phyloP scores from a whole-genome alignment of 495 filamentous ascomycete species.

The Penicillium bovifimosum region DNA sequence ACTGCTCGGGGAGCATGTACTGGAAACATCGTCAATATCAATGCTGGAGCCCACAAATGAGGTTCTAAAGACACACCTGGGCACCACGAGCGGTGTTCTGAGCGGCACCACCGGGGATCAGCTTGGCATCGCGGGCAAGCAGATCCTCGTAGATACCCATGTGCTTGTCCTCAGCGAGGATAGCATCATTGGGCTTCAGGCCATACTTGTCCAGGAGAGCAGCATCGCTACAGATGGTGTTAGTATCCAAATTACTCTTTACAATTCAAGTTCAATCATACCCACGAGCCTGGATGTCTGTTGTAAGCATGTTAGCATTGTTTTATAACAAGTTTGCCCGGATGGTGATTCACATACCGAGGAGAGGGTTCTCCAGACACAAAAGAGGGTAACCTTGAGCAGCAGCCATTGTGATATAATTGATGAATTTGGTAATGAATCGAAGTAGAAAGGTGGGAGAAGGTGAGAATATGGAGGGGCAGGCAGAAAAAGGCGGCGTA shows the following conservation, averaged over 20 bases:
- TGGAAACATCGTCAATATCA: constrained; percentile 29
- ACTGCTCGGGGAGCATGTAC: constrained; percentile 86
- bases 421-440: constrained; percentile 1
- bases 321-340: constrained; percentile 3
- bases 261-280: constrained; percentile 26
- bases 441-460: constrained; percentile 14
- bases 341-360: constrained; percentile 55
- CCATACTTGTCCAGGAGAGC: constrained; percentile 84
- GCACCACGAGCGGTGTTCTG: constrained; percentile 98
- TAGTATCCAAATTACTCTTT: constrained; percentile 4
- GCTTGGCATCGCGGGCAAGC: constrained; percentile 78
- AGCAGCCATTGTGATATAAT: constrained; percentile 55
- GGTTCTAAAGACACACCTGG: constrained; percentile 44
- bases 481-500: constrained; percentile 22
- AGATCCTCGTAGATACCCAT: constrained; percentile 86
- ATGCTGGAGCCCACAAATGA: not conserved
- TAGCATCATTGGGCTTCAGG: constrained; percentile 93
- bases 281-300: constrained; percentile 90
- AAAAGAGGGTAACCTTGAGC: constrained; percentile 75
- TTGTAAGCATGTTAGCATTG: constrained; percentile 9
- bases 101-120: constrained; percentile 93
- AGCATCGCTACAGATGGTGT: constrained; percentile 42
- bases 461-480: constrained; percentile 21
- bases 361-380: constrained; percentile 92
- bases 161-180: constrained; percentile 91